phyloP scores from a whole-genome alignment of 768 basidiomycete genomes.

The Tulasnella sp. region DNA sequence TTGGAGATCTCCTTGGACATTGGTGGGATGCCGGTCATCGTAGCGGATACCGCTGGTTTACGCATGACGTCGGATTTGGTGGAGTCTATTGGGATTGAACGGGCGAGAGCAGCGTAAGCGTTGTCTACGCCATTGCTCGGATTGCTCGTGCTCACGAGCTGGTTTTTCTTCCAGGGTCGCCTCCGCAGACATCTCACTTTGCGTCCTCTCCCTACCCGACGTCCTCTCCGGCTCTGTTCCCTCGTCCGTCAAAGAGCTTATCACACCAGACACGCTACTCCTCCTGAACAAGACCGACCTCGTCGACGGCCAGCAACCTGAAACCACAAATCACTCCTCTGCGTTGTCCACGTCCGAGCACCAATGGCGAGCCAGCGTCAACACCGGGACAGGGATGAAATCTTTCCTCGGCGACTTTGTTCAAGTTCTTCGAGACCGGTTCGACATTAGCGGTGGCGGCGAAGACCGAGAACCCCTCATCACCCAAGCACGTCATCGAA shows the following conservation, averaged over 20 bases:
- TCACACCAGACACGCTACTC: slow-evolving; percentile 64
- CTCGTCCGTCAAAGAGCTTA: slow-evolving; percentile 50
- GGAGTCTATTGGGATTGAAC: slow-evolving; percentile 79
- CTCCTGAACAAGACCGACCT: slow-evolving; percentile 83
- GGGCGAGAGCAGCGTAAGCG: slow-evolving; percentile 69
- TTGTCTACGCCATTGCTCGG: neutral
- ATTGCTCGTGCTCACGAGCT: neutral
- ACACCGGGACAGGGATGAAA: slow-evolving; percentile 58
- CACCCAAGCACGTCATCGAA: slow-evolving; percentile 78
- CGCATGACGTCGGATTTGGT: slow-evolving; percentile 69
- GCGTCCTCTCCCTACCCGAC: slow-evolving; percentile 74
- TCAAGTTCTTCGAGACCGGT: slow-evolving; percentile 49
- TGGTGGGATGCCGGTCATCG: slow-evolving; percentile 78
- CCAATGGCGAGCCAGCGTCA: slow-evolving; percentile 66
- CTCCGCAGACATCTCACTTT: slow-evolving; percentile 72
- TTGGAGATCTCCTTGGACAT: slow-evolving; percentile 85
- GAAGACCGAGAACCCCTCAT: slow-evolving; percentile 61
- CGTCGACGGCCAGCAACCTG: slow-evolving; percentile 35
- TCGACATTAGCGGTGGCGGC: slow-evolving; percentile 38
- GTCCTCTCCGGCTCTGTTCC: slow-evolving; percentile 37
- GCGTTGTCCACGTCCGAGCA: neutral
- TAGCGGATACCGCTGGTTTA: slow-evolving; percentile 87
- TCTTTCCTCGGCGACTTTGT: slow-evolving; percentile 66
- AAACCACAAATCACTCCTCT: neutral
- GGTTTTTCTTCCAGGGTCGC: slow-evolving; percentile 55